Conservation (phyloP, 768 basidiomycete species). For the Suillus americanus region DNA sequence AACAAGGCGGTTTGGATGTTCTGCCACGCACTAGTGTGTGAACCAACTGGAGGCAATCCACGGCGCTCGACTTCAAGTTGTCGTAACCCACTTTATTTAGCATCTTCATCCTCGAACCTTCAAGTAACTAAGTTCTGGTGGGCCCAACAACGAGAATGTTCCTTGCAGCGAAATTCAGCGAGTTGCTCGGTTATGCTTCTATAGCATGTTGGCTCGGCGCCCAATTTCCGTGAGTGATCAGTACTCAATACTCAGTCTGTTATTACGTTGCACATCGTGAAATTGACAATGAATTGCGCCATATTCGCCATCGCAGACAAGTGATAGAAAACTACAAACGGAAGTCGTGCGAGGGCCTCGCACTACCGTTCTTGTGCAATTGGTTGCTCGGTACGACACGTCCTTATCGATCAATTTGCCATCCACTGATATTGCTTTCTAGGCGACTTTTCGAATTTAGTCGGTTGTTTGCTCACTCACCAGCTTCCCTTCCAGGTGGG, state of each 20-base stretch:
- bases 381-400: constrained; percentile 80
- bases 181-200: constrained; percentile 66
- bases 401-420: not conserved
- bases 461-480: constrained; percentile 88
- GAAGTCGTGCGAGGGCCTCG: constrained; percentile 86
- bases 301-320: constrained; percentile 53
- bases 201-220: constrained; percentile 84
- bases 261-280: not conserved
- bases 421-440: not conserved
- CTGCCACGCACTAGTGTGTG: constrained; percentile 9
- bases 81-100: not conserved
- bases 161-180: constrained; percentile 43
- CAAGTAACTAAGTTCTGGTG: not conserved
- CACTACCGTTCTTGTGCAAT: constrained; percentile 89
- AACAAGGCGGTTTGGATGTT: not conserved
- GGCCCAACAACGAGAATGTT: constrained; percentile 18
- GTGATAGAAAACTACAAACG: constrained; percentile 73
- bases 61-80: constrained; percentile 13
- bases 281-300: constrained; percentile 9
- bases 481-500: constrained; percentile 94
- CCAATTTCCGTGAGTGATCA: constrained; percentile 75
- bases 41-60: constrained; percentile 18
- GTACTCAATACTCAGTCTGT: constrained; percentile 8
- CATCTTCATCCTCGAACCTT: not conserved
- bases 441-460: constrained; percentile 92